Percentiles rank a stretch among this genome's conserved stretches.
These are phyloP conservation scores for Thielaviopsis ethacetica DNA, from an alignment of 2,329 filamentous ascomycete genomes.

Conservation along the genomic window DNA sequence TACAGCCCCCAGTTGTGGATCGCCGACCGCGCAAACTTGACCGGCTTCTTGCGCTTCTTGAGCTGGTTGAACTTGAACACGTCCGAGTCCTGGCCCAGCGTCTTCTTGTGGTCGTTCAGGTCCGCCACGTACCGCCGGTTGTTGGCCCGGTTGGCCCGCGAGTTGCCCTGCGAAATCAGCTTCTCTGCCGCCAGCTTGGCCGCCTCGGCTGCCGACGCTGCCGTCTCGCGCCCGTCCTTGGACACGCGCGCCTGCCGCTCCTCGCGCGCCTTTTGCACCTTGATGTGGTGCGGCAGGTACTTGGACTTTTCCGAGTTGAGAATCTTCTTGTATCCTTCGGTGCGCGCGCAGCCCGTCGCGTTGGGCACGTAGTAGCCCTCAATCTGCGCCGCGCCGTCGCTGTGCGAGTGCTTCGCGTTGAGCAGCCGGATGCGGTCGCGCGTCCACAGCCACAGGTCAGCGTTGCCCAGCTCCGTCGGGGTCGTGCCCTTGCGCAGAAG, in stretches of 20 bases:
- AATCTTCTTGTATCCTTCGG: conserved; percentile 89
- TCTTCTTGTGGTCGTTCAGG: conserved; percentile 87
- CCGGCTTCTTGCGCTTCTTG: conserved; percentile 98
- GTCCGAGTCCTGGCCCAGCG: conserved; percentile 67
- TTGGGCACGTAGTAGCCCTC: conserved; percentile 72
- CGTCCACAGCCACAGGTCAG: conserved; percentile 41
- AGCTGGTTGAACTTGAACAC: conserved; percentile 96
- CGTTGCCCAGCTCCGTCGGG: conserved; percentile 25
- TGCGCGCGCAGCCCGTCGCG: conserved; percentile 67
- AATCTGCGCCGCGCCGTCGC: conserved; percentile 20
- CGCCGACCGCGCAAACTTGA: conserved; percentile 91
- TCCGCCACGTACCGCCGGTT: conserved; percentile 90
- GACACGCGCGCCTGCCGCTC: conserved; percentile 66
- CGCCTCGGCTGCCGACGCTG: conserved; percentile 50
- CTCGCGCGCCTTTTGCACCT: conserved; percentile 79
- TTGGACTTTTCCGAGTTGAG: conserved; percentile 95
- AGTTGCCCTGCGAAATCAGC: conserved; percentile 71
- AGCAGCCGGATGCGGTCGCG: conserved; percentile 39
- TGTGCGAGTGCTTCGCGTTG: conserved; percentile 22
- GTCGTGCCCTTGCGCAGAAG: conserved; percentile 30
- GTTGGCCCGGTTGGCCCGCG: conserved; percentile 84
- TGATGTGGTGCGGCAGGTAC: conserved; percentile 93
- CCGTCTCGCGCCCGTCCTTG: conserved; percentile 49
- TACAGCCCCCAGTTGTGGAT: conserved; percentile 99
- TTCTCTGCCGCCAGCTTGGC: conserved; percentile 65